A percentile compares a stretch with the other conserved stretches of the same genome.
phyloP scores from a whole-genome alignment of 768 basidiomycete genomes.

The Tylopilus subfusipes region DNA sequence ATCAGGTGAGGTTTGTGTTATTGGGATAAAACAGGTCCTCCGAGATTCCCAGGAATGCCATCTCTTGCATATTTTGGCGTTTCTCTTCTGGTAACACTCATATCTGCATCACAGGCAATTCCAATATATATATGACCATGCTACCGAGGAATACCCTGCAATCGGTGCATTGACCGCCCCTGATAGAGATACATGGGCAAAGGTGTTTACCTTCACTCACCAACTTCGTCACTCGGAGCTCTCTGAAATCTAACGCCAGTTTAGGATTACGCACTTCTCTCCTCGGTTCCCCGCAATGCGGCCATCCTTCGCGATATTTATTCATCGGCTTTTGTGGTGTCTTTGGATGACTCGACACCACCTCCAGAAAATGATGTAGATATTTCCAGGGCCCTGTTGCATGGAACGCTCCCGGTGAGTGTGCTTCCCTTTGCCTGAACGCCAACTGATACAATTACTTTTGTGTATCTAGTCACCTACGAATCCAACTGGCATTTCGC shows the following conservation, averaged over 20 bases:
- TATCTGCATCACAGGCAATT: slow-evolving; percentile 51
- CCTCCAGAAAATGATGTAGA: slow-evolving; percentile 48
- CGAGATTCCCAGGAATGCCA: neutral
- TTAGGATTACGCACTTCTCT: slow-evolving; percentile 63
- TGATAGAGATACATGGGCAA: slow-evolving; percentile 86
- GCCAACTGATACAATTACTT: neutral
- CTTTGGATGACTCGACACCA: slow-evolving; percentile 59
- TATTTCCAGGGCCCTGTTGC: slow-evolving; percentile 75
- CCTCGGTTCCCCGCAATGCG: slow-evolving; percentile 57
- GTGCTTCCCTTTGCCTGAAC: slow-evolving; percentile 1
- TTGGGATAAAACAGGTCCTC: neutral
- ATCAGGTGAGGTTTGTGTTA: slow-evolving; percentile 44
- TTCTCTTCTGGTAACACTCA: neutral
- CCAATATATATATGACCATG: slow-evolving; percentile 64
- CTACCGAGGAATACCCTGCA: slow-evolving; percentile 59
- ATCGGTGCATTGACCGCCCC: slow-evolving; percentile 76
- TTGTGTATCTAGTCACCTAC: slow-evolving; percentile 12
- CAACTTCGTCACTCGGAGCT: neutral
- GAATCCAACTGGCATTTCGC: slow-evolving; percentile 24
- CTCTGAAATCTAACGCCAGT: neutral
- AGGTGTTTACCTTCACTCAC: slow-evolving; percentile 52
- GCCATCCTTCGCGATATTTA: slow-evolving; percentile 69
- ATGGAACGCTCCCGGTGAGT: slow-evolving; percentile 57
- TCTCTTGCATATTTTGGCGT: too few species aligned
- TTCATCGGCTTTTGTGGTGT: slow-evolving; percentile 81